Conservation (phyloP, 257 asterid genomes). For the Ophiorrhiza pumila region DNA sequence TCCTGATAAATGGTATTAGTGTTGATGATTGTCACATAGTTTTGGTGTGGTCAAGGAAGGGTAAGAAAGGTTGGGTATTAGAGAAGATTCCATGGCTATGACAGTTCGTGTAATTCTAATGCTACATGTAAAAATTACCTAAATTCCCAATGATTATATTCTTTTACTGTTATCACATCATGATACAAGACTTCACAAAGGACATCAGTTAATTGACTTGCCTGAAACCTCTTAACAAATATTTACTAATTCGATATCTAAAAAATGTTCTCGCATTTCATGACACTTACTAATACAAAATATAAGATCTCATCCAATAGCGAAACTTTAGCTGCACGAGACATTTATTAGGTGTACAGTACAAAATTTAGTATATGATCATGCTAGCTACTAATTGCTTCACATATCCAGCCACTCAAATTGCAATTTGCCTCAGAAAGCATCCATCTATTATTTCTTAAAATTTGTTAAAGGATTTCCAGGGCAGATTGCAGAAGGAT, state of each 20-base stretch:
- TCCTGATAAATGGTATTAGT: neutral
- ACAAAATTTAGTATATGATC: no score
- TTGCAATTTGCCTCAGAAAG: neutral
- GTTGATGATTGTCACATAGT: neutral
- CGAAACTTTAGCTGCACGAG: neutral
- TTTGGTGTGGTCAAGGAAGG: neutral
- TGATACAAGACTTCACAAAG: neutral
- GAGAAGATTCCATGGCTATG: neutral
- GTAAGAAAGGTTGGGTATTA: neutral
- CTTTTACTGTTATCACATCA: neutral
- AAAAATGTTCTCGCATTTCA: no score
- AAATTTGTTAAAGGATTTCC: no score
- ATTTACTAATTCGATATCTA: no score
- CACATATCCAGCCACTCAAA: neutral
- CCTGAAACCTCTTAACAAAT: neutral
- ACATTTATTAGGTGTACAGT: neutral
- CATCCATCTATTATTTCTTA: no score
- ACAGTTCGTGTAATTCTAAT: neutral
- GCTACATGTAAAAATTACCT: neutral
- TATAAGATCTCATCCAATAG: neutral
- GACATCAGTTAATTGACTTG: neutral
- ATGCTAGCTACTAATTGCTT: no score
- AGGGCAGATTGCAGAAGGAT: neutral
- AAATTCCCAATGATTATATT: neutral
- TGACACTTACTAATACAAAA: neutral